Evolutionary conservation across 2,329 filamentous ascomycete species (phyloP).

Genomic region (Cladophialophora chaetospira): DNA sequence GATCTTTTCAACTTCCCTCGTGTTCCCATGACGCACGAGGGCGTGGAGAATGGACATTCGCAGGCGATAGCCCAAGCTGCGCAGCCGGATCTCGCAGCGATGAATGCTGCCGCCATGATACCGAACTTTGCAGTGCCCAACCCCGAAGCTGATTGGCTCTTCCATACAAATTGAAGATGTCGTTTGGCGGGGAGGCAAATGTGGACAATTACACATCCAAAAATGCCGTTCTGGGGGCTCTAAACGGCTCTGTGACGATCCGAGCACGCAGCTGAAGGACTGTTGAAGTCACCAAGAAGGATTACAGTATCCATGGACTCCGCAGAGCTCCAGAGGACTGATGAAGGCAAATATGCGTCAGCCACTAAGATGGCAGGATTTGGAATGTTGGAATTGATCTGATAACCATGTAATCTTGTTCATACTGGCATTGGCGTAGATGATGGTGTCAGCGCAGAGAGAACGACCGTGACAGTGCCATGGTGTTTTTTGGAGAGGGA

Average conservation of each 20-base stretch:
- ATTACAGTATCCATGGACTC: conserved; percentile 2
- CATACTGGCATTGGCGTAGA: not conserved
- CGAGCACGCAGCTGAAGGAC: not conserved
- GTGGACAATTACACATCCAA: not conserved
- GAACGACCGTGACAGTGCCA: conserved; percentile 2
- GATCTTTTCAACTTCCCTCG: conserved; percentile 92
- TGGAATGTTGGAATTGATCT: not conserved
- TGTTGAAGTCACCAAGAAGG: not conserved
- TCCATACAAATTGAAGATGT: conserved; percentile 21
- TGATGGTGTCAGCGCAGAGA: conserved; percentile 17
- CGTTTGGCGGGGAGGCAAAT: not conserved
- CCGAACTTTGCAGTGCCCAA: conserved; percentile 51
- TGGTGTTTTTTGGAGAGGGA: not conserved
- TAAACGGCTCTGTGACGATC: not conserved
- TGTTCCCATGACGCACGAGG: conserved; percentile 52
- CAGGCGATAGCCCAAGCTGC: conserved; percentile 18
- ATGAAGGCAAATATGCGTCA: not conserved
- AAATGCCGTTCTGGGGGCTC: not conserved
- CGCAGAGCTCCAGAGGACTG: not conserved
- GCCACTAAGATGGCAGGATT: not conserved
- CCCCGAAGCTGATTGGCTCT: conserved; percentile 49
- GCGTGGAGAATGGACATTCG: conserved; percentile 15
- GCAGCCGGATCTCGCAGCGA: conserved; percentile 22
- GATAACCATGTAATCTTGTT: not conserved
- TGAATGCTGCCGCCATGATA: conserved; percentile 48